Evolutionary conservation across 371 early-diverging fungal species (phyloP).

Genomic region (Parasitella parasitica): DNA sequence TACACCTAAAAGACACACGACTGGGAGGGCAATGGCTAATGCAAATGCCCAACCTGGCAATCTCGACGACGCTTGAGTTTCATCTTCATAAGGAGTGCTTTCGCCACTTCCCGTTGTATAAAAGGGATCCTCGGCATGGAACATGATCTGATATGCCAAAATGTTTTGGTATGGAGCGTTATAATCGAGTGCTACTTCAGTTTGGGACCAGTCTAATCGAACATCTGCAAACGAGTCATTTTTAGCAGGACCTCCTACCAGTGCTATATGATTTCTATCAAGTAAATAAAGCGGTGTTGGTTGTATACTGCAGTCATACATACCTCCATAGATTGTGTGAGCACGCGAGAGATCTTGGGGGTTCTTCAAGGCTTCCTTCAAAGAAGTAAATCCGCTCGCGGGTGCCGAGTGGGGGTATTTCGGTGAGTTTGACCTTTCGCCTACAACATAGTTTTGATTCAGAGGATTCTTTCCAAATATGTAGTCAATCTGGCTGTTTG

Average conservation of each 20-base stretch:
- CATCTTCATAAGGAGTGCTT: not conserved
- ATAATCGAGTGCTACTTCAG: conserved; percentile 55
- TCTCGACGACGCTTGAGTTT: not conserved
- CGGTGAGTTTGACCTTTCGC: conserved; percentile 50
- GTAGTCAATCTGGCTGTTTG: conserved; percentile 41
- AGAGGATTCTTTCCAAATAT: conserved; percentile 51
- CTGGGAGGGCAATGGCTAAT: not conserved
- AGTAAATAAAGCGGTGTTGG: too few species aligned
- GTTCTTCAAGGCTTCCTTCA: not conserved
- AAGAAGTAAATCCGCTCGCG: conserved; percentile 29
- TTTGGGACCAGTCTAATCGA: conserved; percentile 45
- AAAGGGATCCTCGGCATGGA: conserved; percentile 3
- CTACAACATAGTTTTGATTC: conserved; percentile 48
- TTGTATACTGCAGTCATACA: too few species aligned
- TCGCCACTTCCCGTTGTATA: not conserved
- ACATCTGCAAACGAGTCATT: conserved; percentile 42
- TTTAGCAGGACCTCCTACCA: conserved; percentile 54
- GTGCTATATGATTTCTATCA: conserved; percentile 14
- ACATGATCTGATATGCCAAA: conserved; percentile 51
- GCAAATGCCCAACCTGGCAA: not conserved
- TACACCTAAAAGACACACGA: not conserved
- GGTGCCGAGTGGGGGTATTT: conserved; percentile 51
- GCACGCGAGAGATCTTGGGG: not conserved
- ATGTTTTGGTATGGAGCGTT: conserved; percentile 50
- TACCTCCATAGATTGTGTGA: conserved; percentile 25